phyloP scores from a whole-genome alignment of 2,329 filamentous ascomycete species.

The Didymella pomorum region DNA sequence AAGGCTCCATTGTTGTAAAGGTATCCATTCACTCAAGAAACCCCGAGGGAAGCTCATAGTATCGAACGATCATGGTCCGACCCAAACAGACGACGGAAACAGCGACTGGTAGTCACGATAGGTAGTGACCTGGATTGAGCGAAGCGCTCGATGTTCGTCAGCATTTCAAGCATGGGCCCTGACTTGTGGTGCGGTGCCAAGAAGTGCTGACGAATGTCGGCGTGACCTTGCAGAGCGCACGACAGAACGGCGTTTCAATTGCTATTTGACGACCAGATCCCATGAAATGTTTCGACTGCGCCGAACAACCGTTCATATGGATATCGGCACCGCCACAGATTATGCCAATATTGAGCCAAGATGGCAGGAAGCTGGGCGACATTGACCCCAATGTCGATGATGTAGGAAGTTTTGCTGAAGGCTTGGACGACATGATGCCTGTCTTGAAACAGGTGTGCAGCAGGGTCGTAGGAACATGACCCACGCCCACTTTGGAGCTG shows the following conservation, averaged over 20 bases:
- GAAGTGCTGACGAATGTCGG: slow-evolving; percentile 8
- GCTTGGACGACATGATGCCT: neutral
- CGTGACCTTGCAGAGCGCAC: neutral
- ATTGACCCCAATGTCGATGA: slow-evolving; percentile 3
- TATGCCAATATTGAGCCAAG: slow-evolving; percentile 10
- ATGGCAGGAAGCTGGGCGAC: neutral
- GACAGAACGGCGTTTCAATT: too few species aligned
- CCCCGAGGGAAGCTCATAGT: neutral
- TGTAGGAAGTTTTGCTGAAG: neutral
- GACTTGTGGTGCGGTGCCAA: slow-evolving; percentile 10
- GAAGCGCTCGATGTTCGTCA: slow-evolving; percentile 1
- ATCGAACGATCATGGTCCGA: neutral
- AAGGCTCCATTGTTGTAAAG: neutral
- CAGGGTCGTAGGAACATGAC: neutral
- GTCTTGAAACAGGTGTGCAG: slow-evolving; percentile 5
- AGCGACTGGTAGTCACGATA: neutral
- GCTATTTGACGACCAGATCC: slow-evolving; percentile 4
- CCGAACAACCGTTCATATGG: slow-evolving; percentile 24
- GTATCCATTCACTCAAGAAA: neutral
- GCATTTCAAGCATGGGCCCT: neutral
- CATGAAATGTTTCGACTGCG: slow-evolving; percentile 15
- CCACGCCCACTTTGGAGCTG: neutral
- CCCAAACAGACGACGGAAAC: neutral
- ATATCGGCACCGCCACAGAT: slow-evolving; percentile 14
- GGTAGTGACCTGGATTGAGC: neutral